phyloP scores from a whole-genome alignment of 106 monocot species.

The Dendrobium huoshanense region DNA sequence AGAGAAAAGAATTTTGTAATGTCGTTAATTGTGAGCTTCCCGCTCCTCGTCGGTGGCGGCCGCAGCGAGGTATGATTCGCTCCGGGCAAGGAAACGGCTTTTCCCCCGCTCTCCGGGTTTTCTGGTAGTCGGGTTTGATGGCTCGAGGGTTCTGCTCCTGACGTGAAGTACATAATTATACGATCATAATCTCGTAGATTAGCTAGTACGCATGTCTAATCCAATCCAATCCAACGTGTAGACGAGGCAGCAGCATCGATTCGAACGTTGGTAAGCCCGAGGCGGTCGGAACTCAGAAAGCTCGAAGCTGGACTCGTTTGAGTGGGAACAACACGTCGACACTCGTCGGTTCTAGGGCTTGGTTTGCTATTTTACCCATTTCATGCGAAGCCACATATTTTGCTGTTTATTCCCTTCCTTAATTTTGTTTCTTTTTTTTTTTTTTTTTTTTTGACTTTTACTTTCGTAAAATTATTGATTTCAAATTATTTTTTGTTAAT shows the following conservation, averaged over 20 bases:
- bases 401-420: too few species aligned
- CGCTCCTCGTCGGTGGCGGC: background rate
- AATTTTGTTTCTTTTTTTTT: too few species aligned
- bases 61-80: background rate
- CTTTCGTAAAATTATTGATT: too few species aligned
- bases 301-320: too few species aligned
- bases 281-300: too few species aligned
- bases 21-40: conserved; percentile 46
- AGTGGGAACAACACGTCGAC: too few species aligned
- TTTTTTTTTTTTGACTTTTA: too few species aligned
- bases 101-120: background rate
- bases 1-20: conserved; percentile 64
- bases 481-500: too few species aligned
- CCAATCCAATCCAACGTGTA: background rate
- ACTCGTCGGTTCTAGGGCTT: too few species aligned
- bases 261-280: background rate
- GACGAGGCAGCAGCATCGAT: background rate
- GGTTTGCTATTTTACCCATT: too few species aligned
- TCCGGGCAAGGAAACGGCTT: background rate
- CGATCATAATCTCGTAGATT: background rate
- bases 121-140: background rate
- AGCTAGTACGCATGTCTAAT: background rate
- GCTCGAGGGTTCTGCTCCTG: background rate
- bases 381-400: too few species aligned
- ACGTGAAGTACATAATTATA: background rate